These are phyloP conservation scores for Takashimella koratensis DNA, from an alignment of 1,284 basidiomycete genomes.

Conservation along the genomic window DNA sequence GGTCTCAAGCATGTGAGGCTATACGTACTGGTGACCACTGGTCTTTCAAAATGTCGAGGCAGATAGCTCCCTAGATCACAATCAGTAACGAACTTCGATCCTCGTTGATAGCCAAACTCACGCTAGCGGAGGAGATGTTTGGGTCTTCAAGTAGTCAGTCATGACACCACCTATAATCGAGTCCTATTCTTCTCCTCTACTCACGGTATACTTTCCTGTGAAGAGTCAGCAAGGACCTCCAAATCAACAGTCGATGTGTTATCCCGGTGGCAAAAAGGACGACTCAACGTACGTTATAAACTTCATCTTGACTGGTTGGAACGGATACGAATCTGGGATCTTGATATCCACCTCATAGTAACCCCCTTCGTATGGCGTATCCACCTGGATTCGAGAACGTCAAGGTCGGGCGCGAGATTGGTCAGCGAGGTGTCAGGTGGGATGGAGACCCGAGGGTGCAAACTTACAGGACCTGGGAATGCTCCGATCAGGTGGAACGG, in stretches of 20 bases:
- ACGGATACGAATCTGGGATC: conserved; percentile 93
- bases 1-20: conserved; percentile 8
- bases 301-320: conserved; percentile 98
- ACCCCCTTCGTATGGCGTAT: conserved; percentile 91
- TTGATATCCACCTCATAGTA: conserved; percentile 90
- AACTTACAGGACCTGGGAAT: conserved; percentile 77
- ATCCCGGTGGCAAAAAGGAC: background rate
- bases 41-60: conserved; percentile 72
- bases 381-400: conserved; percentile 46
- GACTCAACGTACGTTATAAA: conserved; percentile 75
- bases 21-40: conserved; percentile 61
- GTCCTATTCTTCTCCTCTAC: conserved; percentile 9
- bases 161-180: no score
- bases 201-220: conserved; percentile 77
- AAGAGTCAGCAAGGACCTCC: conserved; percentile 9
- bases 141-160: conserved; percentile 59
- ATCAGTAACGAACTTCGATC: background rate
- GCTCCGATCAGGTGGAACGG: conserved; percentile 84
- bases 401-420: no score
- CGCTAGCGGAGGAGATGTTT: conserved; percentile 90
- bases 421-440: conserved; percentile 16
- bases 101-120: no score
- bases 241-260: background rate
- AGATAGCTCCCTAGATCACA: conserved; percentile 46
- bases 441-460: conserved; percentile 16